Conservation (phyloP, 495 filamentous ascomycete species). For the Oidiodendron maius region DNA sequence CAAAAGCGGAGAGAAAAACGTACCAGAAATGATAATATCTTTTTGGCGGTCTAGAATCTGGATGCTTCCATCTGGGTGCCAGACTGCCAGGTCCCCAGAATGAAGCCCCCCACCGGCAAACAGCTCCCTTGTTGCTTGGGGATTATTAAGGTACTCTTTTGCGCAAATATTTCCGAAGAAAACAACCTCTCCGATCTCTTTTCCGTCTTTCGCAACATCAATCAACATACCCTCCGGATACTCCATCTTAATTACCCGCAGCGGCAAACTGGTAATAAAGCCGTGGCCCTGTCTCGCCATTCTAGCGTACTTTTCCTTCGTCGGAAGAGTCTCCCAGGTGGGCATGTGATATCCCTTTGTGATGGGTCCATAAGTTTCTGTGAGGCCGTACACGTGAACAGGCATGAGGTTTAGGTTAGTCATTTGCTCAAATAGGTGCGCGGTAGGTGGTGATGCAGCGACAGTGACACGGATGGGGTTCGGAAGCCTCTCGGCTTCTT, state of each 20-base stretch:
- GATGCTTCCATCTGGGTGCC: slow-evolving; percentile 80
- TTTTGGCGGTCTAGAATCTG: slow-evolving; percentile 93
- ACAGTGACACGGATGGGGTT: slow-evolving; percentile 82
- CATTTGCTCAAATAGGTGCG: slow-evolving; percentile 91
- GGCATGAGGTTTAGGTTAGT: slow-evolving; percentile 76
- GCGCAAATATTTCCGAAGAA: slow-evolving; percentile 90
- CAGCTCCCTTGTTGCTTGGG: slow-evolving; percentile 77
- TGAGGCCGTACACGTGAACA: slow-evolving; percentile 92
- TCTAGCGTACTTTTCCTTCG: slow-evolving; percentile 66
- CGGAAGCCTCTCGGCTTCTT: slow-evolving; percentile 62
- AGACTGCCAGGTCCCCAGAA: slow-evolving; percentile 87
- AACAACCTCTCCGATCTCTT: slow-evolving; percentile 90
- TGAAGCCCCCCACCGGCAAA: slow-evolving; percentile 85
- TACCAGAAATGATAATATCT: slow-evolving; percentile 97
- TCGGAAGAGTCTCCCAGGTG: slow-evolving; percentile 65
- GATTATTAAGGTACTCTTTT: slow-evolving; percentile 87
- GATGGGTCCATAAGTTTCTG: slow-evolving; percentile 94
- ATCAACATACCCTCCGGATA: slow-evolving; percentile 58
- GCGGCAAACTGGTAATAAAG: slow-evolving; percentile 77
- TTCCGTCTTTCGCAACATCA: slow-evolving; percentile 75
- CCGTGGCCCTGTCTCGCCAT: slow-evolving; percentile 96
- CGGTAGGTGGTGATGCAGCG: slow-evolving; percentile 85
- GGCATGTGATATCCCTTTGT: slow-evolving; percentile 89
- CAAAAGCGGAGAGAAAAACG: slow-evolving; percentile 20
- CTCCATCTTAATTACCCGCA: slow-evolving; percentile 76